Evolutionary conservation across 192 early-diverging fungal species (phyloP).

Genomic region (Borealophlyctis nickersoniae): DNA sequence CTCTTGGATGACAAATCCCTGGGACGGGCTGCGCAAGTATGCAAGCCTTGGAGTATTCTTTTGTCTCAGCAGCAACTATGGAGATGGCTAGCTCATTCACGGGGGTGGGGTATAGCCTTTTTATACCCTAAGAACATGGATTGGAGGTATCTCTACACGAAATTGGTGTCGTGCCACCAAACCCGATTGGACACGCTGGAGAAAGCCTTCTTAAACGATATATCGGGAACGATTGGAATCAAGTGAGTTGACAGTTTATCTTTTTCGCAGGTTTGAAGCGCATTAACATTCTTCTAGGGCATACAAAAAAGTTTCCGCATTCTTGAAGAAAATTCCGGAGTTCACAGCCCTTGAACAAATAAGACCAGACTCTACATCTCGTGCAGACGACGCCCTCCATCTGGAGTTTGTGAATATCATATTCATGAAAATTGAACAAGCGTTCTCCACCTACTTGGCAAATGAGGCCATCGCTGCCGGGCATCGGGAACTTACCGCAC

Average conservation of each 20-base stretch:
- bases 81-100: constrained; percentile 10
- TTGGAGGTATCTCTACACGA: constrained; percentile 19
- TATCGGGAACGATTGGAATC: constrained; percentile 10
- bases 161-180: neutral
- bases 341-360: constrained; percentile 13
- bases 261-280: too few relatives aligned
- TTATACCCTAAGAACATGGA: constrained; percentile 11
- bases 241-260: constrained; percentile 4
- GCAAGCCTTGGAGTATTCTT: neutral
- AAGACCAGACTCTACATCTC: neutral
- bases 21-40: neutral
- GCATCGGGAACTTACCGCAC: neutral
- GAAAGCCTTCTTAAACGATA: neutral
- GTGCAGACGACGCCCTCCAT: constrained; percentile 2
- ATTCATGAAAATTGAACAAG: constrained; percentile 17
- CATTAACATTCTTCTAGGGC: neutral
- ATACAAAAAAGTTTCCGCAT: constrained; percentile 15
- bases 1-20: neutral
- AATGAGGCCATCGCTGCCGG: neutral
- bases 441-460: constrained; percentile 9
- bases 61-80: constrained; percentile 3
- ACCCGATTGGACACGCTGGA: neutral
- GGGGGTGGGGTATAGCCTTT: constrained; percentile 21
- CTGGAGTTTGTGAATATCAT: constrained; percentile 20
- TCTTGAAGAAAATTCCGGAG: constrained; percentile 20